Conservation (phyloP, 331 rosid genomes). For the Quercus phellos region DNA sequence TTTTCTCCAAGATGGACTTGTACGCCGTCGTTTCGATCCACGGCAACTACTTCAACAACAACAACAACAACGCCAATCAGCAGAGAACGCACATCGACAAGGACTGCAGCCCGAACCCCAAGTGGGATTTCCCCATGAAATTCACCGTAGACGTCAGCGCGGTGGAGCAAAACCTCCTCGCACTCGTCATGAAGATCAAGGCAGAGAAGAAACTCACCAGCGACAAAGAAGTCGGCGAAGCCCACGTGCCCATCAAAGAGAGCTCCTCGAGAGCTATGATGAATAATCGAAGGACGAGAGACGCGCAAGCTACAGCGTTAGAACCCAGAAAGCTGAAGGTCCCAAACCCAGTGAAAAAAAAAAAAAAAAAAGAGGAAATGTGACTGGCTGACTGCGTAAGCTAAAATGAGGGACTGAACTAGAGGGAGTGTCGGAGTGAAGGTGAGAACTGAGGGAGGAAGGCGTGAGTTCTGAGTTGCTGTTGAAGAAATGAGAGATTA, state of each 20-base stretch:
- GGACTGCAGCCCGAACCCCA: slow-evolving; percentile 34
- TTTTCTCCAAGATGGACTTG: slow-evolving; percentile 52
- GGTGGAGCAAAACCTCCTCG: slow-evolving; percentile 23
- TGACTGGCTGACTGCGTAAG: too few species aligned
- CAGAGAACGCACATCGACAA: slow-evolving; percentile 35
- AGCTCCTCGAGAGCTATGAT: slow-evolving; percentile 22
- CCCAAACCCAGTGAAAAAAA: too few species aligned
- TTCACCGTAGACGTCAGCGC: slow-evolving; percentile 26
- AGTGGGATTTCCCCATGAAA: slow-evolving; percentile 33
- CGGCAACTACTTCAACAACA: slow-evolving; percentile 18
- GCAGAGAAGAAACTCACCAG: slow-evolving; percentile 25
- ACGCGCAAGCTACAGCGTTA: slow-evolving; percentile 19
- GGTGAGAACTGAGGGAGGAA: too few species aligned
- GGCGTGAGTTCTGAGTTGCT: too few species aligned
- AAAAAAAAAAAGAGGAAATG: too few species aligned
- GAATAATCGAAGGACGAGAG: slow-evolving; percentile 1
- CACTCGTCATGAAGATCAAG: slow-evolving; percentile 32
- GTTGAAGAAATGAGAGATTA: too few species aligned
- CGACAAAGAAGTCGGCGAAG: slow-evolving; percentile 38
- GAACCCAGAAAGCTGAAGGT: neutral
- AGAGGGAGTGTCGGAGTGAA: too few species aligned
- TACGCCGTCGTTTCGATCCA: slow-evolving; percentile 39
- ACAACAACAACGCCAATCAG: neutral
- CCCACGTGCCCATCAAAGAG: slow-evolving; percentile 33
- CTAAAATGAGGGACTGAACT: too few species aligned